Evolutionary conservation across 345 rosid genomes (phyloP), one percentile per base, ranked within the genome.

Genomic region (Pugionium cornutum): DNA sequence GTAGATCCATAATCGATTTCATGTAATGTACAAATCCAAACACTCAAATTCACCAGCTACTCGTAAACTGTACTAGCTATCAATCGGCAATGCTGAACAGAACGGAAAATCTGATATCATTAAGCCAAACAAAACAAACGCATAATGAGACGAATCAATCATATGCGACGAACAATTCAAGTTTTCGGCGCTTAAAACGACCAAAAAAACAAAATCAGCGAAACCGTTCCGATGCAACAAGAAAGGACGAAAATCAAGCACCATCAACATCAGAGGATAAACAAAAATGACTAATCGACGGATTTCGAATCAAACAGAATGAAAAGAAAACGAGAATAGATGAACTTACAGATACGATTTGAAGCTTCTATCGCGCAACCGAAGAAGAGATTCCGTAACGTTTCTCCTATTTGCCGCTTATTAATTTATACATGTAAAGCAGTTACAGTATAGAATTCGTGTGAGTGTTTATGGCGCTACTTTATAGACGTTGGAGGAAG

Each of bases 401-500:
- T 11, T 47, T 7, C 5, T 27, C 10, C 1, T 7, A 0, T 33
- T 62, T 42, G 39, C 1, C 7, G 31, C 41, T 62, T 49, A 37
- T 40, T 48, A 27, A 27, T 18, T 51, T 30, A 39, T 39, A 50
- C 2, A 27, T 39, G 45, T 0, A 41, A 37, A 58, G 31, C 64
- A 34, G 73, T 74, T 74, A 67, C 73, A 54, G 69, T 67, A 48
- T 4, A 58, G 64, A 48, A 41, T 62, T 54, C 25, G 68, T 61
- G 77, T 61, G 67, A 58, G 27, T 58, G 68, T 62, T 68, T 29
- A 45, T 58, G 57, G 66, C n/a, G 67, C 56, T 49, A 62, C 59
- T 62, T 69, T 56, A 40, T 28, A 68, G 68, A 66, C 74, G 71
- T 69, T 41, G 76, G 51, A 54, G 69, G 80, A 50, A 65, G 61